Percentiles rank a stretch among this genome's conserved stretches.
phyloP scores from a whole-genome alignment of 257 asterid genomes.

The Salvia miltiorrhiza region DNA sequence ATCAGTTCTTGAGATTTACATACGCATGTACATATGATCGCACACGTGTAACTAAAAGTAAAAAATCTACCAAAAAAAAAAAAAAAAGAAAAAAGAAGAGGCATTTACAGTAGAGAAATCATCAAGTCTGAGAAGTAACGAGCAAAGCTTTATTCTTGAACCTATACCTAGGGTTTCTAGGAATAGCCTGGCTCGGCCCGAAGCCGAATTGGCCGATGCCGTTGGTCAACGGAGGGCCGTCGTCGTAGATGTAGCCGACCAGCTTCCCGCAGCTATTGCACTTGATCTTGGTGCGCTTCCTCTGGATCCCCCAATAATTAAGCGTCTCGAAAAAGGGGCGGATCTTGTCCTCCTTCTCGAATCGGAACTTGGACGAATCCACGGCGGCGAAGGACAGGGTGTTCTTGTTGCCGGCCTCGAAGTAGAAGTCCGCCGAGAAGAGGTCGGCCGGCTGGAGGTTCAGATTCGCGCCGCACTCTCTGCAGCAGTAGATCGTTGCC shows the following conservation, averaged over 20 bases:
- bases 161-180: conserved; percentile 85
- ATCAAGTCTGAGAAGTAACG: conserved; percentile 49
- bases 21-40: not conserved
- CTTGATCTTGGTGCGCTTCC: conserved; percentile 71
- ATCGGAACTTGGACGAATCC: conserved; percentile 68
- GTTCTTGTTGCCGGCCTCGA: conserved; percentile 93
- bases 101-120: not conserved
- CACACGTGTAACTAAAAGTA: not conserved
- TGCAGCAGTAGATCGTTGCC: conserved; percentile 77
- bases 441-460: conserved; percentile 56
- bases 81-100: not conserved
- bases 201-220: conserved; percentile 75
- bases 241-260: conserved; percentile 80
- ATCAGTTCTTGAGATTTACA: not conserved
- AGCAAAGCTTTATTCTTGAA: conserved; percentile 64
- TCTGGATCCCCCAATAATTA: conserved; percentile 88
- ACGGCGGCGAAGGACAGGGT: conserved; percentile 66
- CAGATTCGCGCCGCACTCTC: conserved; percentile 73
- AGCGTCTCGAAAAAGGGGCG: conserved; percentile 80
- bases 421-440: conserved; percentile 73
- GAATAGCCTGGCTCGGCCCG: conserved; percentile 90
- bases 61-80: not conserved
- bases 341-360: conserved; percentile 70
- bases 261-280: conserved; percentile 68
- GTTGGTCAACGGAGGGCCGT: conserved; percentile 74